Conservation (phyloP, 192 early-diverging fungal genomes). For the Podila horticola region DNA sequence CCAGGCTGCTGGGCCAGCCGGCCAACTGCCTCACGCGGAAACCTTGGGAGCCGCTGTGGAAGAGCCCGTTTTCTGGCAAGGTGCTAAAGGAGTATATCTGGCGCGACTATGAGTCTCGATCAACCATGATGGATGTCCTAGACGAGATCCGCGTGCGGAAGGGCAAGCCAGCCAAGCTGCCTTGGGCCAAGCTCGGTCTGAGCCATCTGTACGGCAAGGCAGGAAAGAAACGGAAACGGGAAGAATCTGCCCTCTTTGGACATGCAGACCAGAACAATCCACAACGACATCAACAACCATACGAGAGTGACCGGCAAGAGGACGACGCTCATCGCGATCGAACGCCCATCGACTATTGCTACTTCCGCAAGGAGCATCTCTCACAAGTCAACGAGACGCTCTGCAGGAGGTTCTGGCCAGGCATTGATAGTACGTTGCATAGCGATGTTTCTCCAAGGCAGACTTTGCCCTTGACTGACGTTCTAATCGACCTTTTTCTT, state of each 20-base stretch:
- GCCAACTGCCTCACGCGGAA: slow-evolving; percentile 66
- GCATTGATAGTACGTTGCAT: slow-evolving; percentile 75
- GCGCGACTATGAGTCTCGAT: slow-evolving; percentile 68
- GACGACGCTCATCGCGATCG: slow-evolving; percentile 2
- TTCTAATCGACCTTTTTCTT: not conserved
- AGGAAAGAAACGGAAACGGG: slow-evolving; percentile 29
- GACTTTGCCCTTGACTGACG: not conserved
- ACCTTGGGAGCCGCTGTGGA: slow-evolving; percentile 55
- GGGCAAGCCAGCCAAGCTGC: slow-evolving; percentile 42
- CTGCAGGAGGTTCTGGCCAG: slow-evolving; percentile 85
- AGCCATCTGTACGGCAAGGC: slow-evolving; percentile 8
- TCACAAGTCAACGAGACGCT: slow-evolving; percentile 81
- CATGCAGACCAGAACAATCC: slow-evolving; percentile 5
- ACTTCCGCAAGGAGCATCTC: slow-evolving; percentile 77
- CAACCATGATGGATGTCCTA: slow-evolving; percentile 58
- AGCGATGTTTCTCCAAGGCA: not conserved
- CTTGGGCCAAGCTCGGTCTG: slow-evolving; percentile 9
- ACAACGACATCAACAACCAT: not conserved
- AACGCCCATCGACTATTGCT: slow-evolving; percentile 81
- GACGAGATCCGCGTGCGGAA: slow-evolving; percentile 54
- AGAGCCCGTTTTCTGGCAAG: slow-evolving; percentile 79
- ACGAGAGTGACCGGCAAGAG: slow-evolving; percentile 6
- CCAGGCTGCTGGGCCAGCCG: slow-evolving; percentile 73
- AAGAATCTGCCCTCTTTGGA: too few relatives aligned
- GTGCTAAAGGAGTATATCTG: slow-evolving; percentile 86